Evolutionary conservation across 2,329 filamentous ascomycete genomes (phyloP).

Genomic region (Beauveria asiatica): DNA sequence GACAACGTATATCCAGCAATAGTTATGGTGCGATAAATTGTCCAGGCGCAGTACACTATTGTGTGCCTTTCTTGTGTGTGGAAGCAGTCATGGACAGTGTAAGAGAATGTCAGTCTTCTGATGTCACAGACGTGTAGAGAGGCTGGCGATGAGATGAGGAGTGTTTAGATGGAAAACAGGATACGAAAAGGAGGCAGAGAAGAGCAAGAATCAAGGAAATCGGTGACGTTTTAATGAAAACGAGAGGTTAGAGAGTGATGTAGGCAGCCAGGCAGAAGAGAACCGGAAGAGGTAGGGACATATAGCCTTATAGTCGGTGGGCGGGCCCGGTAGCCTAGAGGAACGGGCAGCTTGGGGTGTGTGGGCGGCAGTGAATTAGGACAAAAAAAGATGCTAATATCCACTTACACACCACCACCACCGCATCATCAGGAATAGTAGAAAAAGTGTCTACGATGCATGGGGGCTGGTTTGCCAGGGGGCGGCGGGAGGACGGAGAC

Average conservation of each 20-base stretch:
- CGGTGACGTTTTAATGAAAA: neutral
- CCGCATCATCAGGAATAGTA: neutral
- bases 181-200: neutral
- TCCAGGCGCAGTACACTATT: neutral
- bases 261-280: neutral
- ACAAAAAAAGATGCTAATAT: neutral
- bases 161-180: neutral
- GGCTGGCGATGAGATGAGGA: neutral
- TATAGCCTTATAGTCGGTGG: slow-evolving; percentile 5
- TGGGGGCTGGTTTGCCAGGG: neutral
- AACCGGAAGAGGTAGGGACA: neutral
- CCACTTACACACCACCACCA: neutral
- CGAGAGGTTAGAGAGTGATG: slow-evolving; percentile 9
- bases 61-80: neutral
- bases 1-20: neutral
- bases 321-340: slow-evolving; percentile 6
- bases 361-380: neutral
- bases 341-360: neutral
- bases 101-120: neutral
- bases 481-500: neutral
- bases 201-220: neutral
- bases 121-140: neutral
- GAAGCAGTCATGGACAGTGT: neutral
- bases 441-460: neutral
- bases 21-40: neutral